These are phyloP conservation scores for Calocybe gangraenosa DNA, from an alignment of 768 basidiomycete species.

Conservation along the genomic window DNA sequence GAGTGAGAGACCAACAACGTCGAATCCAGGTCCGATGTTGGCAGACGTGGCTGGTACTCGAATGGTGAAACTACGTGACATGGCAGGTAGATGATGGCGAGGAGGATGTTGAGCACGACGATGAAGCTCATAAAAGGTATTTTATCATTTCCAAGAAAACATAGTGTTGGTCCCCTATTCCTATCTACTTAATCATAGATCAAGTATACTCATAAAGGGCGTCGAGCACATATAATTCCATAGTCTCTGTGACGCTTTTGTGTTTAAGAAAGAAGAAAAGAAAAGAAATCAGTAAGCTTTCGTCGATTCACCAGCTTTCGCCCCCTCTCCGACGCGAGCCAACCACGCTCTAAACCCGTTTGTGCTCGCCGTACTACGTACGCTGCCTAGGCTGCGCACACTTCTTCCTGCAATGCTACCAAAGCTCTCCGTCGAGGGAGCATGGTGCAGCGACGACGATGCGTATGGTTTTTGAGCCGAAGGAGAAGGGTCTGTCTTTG, in stretches of 20 bases:
- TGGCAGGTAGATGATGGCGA: not conserved
- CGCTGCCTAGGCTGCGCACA: constrained; percentile 38
- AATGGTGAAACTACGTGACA: constrained; percentile 54
- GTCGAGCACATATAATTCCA: too few species aligned
- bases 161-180: too few species aligned
- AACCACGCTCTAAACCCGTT: constrained; percentile 39
- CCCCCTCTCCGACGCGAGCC: constrained; percentile 26
- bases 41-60: constrained; percentile 95
- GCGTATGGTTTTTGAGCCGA: constrained; percentile 9
- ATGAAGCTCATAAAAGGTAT: not conserved
- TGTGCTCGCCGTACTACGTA: constrained; percentile 36
- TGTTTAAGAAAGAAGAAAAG: too few species aligned
- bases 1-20: constrained; percentile 97
- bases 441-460: constrained; percentile 25
- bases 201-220: too few species aligned
- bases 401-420: constrained; percentile 40
- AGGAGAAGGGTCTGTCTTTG: not conserved
- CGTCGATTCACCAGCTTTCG: constrained; percentile 7
- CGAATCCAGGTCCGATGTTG: constrained; percentile 98
- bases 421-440: constrained; percentile 45
- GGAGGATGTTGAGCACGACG: not conserved
- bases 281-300: too few species aligned
- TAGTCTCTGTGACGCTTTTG: too few species aligned
- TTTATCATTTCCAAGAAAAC: too few species aligned
- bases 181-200: too few species aligned